phyloP scores from a whole-genome alignment of 208 protist species.

The Herpetomonas tarakana region DNA sequence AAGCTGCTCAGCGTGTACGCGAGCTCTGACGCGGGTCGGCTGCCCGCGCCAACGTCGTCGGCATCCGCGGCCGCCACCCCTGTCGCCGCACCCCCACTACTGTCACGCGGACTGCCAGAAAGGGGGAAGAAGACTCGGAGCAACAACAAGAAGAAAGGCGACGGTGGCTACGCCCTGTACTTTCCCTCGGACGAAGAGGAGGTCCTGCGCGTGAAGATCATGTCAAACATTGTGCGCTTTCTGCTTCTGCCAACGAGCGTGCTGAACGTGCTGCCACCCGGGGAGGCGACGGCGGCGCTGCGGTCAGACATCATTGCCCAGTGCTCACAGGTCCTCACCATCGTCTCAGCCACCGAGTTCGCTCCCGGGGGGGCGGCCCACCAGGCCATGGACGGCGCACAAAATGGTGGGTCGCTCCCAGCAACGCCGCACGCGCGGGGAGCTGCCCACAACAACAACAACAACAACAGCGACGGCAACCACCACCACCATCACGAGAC shows the following conservation, averaged over 20 bases:
- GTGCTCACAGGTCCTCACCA: slow-evolving; percentile 29
- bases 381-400: neutral
- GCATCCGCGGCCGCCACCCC: neutral
- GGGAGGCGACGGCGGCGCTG: slow-evolving; percentile 26
- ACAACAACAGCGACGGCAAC: slow-evolving; percentile 8
- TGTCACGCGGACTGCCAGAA: neutral
- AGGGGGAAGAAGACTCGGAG: neutral
- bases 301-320: slow-evolving; percentile 31
- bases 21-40: neutral
- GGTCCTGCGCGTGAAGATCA: slow-evolving; percentile 52
- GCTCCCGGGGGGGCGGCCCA: neutral
- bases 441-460: neutral
- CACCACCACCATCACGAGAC: slow-evolving; percentile 1
- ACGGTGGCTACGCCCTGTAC: slow-evolving; percentile 17
- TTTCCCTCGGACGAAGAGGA: slow-evolving; percentile 64
- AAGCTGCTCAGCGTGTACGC: slow-evolving; percentile 9
- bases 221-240: slow-evolving; percentile 77
- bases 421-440: neutral
- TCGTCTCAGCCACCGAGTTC: slow-evolving; percentile 34
- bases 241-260: slow-evolving; percentile 76
- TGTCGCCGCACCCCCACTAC: neutral
- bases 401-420: neutral
- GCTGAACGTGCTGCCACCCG: slow-evolving; percentile 31
- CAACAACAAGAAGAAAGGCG: neutral
- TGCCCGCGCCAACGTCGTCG: neutral